Evolutionary conservation across 352 stramenopile species (phyloP).

Genomic region (Globisporangium viniferum): DNA sequence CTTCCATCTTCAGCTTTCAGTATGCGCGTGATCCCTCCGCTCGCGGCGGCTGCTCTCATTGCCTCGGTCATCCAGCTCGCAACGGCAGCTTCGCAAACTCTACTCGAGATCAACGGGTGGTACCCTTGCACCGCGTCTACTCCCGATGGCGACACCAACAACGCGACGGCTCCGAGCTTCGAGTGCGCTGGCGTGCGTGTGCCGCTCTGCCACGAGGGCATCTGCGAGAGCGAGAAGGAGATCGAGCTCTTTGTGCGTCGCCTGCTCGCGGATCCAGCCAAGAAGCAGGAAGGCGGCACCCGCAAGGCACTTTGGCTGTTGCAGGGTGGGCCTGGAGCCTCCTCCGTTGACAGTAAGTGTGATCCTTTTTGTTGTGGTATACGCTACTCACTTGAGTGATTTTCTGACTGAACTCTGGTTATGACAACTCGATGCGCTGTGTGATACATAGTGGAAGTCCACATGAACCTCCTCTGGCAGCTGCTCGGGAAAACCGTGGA

Average conservation of each 20-base stretch:
- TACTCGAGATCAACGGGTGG: no score
- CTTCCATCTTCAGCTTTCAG: no score
- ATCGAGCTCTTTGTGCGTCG: slow-evolving; percentile 52
- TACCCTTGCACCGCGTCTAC: not conserved
- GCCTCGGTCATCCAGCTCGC: no score
- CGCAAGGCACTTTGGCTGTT: slow-evolving; percentile 18
- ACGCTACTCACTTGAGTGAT: no score
- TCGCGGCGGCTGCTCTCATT: no score
- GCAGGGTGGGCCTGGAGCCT: slow-evolving; percentile 19
- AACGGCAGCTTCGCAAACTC: no score
- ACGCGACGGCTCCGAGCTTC: not conserved
- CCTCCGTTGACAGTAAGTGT: slow-evolving; percentile 15
- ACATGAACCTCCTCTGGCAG: slow-evolving; percentile 5
- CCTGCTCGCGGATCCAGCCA: slow-evolving; percentile 8
- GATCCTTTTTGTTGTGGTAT: not conserved
- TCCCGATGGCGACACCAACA: not conserved
- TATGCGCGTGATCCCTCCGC: no score
- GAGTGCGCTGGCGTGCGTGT: slow-evolving; percentile 62
- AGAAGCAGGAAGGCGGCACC: not conserved
- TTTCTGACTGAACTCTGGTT: no score
- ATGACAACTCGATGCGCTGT: no score
- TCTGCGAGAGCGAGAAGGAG: slow-evolving; percentile 58
- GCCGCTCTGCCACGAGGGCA: slow-evolving; percentile 59
- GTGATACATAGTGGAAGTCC: slow-evolving; percentile 8
- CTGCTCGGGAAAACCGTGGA: not conserved